Evolutionary conservation across 2,329 filamentous ascomycete species (phyloP).

Genomic region (Alternaria burnsii): DNA sequence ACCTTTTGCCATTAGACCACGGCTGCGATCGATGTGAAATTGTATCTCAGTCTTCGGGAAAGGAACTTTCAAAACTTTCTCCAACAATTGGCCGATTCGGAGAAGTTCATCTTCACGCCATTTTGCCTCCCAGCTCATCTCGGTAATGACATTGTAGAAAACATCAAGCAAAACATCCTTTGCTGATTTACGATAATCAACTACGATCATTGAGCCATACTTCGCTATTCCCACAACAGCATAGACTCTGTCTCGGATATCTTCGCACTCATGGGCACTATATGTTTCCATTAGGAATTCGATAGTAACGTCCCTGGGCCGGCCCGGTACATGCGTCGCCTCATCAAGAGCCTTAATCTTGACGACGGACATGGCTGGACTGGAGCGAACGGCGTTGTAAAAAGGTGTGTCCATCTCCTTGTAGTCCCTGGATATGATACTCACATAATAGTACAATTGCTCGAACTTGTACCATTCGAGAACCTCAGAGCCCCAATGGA

Average conservation of each 20-base stretch:
- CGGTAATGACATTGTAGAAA: neutral
- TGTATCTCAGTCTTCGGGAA: neutral
- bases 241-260: neutral
- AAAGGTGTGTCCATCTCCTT: neutral
- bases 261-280: neutral
- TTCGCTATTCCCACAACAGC: neutral
- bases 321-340: too few species aligned
- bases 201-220: neutral
- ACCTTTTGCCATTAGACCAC: too few species aligned
- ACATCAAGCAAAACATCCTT: neutral
- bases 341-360: too few species aligned
- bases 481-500: neutral
- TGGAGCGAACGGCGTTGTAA: neutral
- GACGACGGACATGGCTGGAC: neutral
- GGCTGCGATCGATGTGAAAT: neutral
- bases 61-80: neutral
- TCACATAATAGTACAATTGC: neutral
- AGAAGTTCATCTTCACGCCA: neutral
- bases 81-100: neutral
- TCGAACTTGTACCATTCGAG: neutral
- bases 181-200: neutral
- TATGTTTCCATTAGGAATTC: neutral
- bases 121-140: neutral
- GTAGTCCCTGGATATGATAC: fast-evolving
- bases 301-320: neutral